Base-by-base conservation (phyloP, 2,329 filamentous ascomycete genomes). In the Talaromyces sp. region DNA sequence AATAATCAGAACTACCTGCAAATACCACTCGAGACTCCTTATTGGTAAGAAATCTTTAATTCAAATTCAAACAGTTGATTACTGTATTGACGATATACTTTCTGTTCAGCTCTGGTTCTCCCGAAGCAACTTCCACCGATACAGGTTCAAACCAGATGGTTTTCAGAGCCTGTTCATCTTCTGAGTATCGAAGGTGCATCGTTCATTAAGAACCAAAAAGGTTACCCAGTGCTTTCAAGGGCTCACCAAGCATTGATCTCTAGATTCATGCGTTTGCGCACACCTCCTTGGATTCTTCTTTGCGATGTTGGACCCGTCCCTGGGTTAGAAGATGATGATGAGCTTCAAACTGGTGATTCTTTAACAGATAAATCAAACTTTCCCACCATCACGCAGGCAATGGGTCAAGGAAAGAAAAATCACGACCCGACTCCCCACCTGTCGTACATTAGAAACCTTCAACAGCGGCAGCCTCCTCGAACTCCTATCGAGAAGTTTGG, bases 361-460 rank as follows among this genome's bases (percentile, higher is more conserved):
- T 59, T 62, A 26, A 48, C 67, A 24, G 62, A 69, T 51, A 66
- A 67, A 35, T 60, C 69, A 6, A 70, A 85, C 58, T 90, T 87
- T 64, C 92, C 92, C 0, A 87, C 86, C 4, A 83, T 92, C 8
- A 81, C 86, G 3, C 89, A 94, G 70, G 86, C 89, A 7, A 57
- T 59, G 32, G 78, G 83, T 59, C 73, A 77, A 62, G 63, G 77
- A 64, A 79, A 81, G 66, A 81, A 82, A 65, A 72, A 79, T 64
- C 75, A 82, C 67, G 81, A 88, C 62, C 79, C 81, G 1, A 83
- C 83, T 3, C 83, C 85, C 2, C 85, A 96, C 71, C 79, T 96
- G 29, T 86, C 86, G 3, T 99, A 99, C 70, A 80, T 99, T 61
- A 85, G 88, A 64, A 88, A 94, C 75, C 79, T 99, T 0, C 92